Evolutionary conservation across 163 green algal genomes (phyloP).

Genomic region (Scenedesmus sp.): DNA sequence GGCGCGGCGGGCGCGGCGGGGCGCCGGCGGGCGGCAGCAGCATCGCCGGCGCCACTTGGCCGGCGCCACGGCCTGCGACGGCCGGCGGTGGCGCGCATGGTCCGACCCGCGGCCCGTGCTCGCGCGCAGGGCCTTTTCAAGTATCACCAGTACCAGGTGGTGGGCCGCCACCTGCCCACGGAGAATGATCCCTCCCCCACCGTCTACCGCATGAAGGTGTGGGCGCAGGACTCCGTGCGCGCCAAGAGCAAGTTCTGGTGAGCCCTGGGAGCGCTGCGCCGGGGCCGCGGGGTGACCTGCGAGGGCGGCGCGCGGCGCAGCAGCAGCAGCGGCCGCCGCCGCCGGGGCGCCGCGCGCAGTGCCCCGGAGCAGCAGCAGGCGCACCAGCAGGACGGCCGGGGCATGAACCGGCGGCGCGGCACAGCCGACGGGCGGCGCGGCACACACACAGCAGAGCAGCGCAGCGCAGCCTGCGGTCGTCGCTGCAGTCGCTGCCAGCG

Average conservation of each 20-base stretch:
- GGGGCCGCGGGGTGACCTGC: neutral
- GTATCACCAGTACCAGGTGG: constrained; percentile 99
- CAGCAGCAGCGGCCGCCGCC: neutral
- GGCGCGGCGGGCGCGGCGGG: too few species aligned
- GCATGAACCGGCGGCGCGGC: too few species aligned
- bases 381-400: constrained; percentile 1
- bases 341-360: too few species aligned
- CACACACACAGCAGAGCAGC: neutral
- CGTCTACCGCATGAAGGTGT: constrained; percentile 99
- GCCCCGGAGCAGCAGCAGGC: neutral
- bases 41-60: too few species aligned
- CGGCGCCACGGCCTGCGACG: too few species aligned
- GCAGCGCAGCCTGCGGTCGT: too few species aligned
- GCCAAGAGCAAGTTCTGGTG: constrained; percentile 99
- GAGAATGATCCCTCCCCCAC: constrained; percentile 87
- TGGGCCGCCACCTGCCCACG: constrained; percentile 96
- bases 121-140: constrained; percentile 85
- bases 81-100: too few species aligned
- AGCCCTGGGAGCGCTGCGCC: constrained; percentile 36
- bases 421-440: neutral
- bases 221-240: constrained; percentile 88
- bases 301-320: neutral
- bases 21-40: too few species aligned
- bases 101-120: too few species aligned
- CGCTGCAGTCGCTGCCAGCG: too few species aligned